phyloP scores from a whole-genome alignment of 306 rosid genomes.

The Medicago lupulina region DNA sequence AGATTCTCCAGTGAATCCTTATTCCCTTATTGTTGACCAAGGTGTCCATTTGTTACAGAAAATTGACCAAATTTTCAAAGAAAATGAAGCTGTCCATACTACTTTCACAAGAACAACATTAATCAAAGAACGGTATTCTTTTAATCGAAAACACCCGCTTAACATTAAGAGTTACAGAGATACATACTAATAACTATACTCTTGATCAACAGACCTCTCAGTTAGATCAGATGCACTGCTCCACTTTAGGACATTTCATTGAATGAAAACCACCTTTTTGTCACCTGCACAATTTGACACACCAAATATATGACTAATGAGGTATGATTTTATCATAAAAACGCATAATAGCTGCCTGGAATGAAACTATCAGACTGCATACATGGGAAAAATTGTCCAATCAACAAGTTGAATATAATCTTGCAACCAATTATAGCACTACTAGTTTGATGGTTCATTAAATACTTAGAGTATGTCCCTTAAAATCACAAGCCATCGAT shows the following conservation, averaged over 20 bases:
- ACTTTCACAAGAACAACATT: not conserved
- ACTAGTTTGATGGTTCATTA: not conserved
- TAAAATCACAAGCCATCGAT: not conserved
- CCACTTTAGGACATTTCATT: not conserved
- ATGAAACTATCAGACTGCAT: not conserved
- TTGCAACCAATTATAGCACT: not conserved
- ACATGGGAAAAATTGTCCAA: not conserved
- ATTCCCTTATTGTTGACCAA: not conserved
- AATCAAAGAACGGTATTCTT: not conserved
- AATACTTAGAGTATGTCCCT: constrained; percentile 10
- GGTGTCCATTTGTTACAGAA: not conserved
- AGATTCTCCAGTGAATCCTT: not conserved
- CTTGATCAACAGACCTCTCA: constrained; percentile 2
- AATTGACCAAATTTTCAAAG: not conserved
- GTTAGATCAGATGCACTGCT: not conserved
- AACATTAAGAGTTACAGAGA: not conserved
- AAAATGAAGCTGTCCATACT: not conserved
- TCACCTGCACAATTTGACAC: not conserved
- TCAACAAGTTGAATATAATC: constrained; percentile 7
- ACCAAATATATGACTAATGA: not conserved
- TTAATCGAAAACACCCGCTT: not conserved
- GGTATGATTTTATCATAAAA: not conserved
- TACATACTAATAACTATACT: not conserved
- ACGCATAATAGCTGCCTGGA: not conserved
- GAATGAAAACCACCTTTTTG: not conserved